Evolutionary conservation across 345 rosid genomes (phyloP).

Genomic region (Physaria fendleri): DNA sequence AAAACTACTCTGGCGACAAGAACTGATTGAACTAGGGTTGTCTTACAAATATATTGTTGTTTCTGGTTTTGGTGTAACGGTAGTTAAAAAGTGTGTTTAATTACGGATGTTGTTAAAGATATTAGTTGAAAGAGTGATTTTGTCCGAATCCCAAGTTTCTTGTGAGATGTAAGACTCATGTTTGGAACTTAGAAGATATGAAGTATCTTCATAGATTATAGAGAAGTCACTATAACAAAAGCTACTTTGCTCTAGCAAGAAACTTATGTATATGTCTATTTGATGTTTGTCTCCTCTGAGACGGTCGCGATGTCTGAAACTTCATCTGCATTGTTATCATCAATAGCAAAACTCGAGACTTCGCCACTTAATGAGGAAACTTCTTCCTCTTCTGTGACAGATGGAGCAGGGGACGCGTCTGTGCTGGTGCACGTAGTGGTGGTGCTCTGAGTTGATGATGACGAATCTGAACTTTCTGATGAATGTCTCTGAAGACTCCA

Average conservation of each 20-base stretch:
- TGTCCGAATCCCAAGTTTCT: not conserved
- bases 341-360: slow-evolving; percentile 45
- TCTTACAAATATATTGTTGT: not conserved
- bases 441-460: slow-evolving; percentile 42
- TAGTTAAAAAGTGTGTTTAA: not conserved
- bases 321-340: slow-evolving; percentile 37
- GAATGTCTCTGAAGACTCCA: slow-evolving; percentile 73
- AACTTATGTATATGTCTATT: slow-evolving; percentile 1
- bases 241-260: slow-evolving; percentile 5
- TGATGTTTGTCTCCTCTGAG: slow-evolving; percentile 38
- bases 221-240: not conserved
- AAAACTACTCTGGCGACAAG: not conserved
- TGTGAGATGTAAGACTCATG: slow-evolving; percentile 5
- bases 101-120: no score
- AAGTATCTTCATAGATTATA: not conserved
- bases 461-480: slow-evolving; percentile 45
- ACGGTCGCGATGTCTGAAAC: slow-evolving; percentile 50
- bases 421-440: slow-evolving; percentile 34
- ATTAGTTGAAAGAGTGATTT: not conserved
- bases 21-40: not conserved
- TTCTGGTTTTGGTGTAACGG: slow-evolving; percentile 10
- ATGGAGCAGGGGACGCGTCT: slow-evolving; percentile 65
- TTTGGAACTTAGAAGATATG: no score
- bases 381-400: slow-evolving; percentile 68
- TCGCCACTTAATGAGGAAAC: slow-evolving; percentile 56